These are phyloP conservation scores for Thalassiosira mediterranea DNA, from an alignment of 352 stramenopile genomes.

Conservation along the genomic window DNA sequence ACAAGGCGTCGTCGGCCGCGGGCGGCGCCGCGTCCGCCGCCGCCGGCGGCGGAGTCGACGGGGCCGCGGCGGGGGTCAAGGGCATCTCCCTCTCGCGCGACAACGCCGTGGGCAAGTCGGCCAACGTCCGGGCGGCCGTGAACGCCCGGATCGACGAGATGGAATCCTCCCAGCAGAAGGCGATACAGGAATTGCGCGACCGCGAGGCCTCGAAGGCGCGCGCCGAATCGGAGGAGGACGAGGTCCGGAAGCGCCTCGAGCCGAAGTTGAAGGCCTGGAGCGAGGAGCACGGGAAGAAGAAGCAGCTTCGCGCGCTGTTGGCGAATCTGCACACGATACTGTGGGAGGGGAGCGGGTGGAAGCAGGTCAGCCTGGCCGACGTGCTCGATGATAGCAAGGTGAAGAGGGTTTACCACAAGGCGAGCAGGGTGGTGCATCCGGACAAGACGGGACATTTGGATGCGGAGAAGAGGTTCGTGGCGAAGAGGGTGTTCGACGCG, in stretches of 20 bases:
- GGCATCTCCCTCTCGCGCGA: conserved; percentile 72
- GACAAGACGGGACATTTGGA: conserved; percentile 82
- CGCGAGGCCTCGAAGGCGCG: conserved; percentile 67
- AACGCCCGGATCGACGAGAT: conserved; percentile 75
- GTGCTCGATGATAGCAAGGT: conserved; percentile 82
- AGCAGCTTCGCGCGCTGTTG: conserved; percentile 80
- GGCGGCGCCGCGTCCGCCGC: conserved; percentile 7
- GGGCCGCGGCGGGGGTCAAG: conserved; percentile 9
- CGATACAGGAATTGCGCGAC: conserved; percentile 67
- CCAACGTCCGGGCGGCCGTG: conserved; percentile 58
- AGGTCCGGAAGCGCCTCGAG: conserved; percentile 67
- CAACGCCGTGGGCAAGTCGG: conserved; percentile 71
- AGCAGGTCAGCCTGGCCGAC: conserved; percentile 81
- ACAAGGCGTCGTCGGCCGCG: conserved; percentile 13
- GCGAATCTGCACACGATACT: conserved; percentile 84
- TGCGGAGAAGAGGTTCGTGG: conserved; percentile 83
- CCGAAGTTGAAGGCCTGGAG: conserved; percentile 82
- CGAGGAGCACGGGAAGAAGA: conserved; percentile 85
- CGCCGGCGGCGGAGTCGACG: neutral
- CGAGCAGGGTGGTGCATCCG: conserved; percentile 82
- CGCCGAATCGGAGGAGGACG: conserved; percentile 75
- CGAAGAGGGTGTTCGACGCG: conserved; percentile 85
- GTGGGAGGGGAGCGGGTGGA: conserved; percentile 83
- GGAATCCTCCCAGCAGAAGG: conserved; percentile 70
- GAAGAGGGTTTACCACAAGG: conserved; percentile 83